Base-by-base conservation (phyloP, 2,329 filamentous ascomycete genomes). In the Apiospora marii region DNA sequence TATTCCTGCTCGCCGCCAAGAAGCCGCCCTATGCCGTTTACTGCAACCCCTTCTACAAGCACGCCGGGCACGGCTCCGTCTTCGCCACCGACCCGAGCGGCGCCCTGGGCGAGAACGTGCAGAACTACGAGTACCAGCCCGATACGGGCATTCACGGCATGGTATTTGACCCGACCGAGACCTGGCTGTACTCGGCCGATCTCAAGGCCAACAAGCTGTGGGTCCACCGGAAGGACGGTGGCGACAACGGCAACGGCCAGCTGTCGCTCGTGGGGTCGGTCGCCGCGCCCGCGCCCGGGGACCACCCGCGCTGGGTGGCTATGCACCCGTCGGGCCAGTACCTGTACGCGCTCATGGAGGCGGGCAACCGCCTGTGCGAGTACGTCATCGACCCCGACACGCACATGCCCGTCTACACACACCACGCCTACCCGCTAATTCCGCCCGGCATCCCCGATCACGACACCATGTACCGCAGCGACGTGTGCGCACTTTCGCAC, bases 281-380 rank as follows among this genome's bases (percentile, higher is more conserved):
- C 46, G 89, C 92, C 74, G 94, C 94, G 41, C 93, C 94, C 0
- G 87, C 88, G 67, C 83, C 89, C 3, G 87, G 87, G 74, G 94
- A 97, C 82, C 94, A 96, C 81, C 94, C 94, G 22, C 90, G 94
- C 78, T 97, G 94, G 94, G 93, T 97, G 19, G 94, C 94, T 77
- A 92, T 97, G 80, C 93, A 96, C 81, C 92, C 92, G 3, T 89
- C 89, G 0, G 94, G 93, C 27, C 89, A 91, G 72, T 95, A 94
- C 82, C 87, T 97, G 72, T 97, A 97, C 83, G 94, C 90, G 10
- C 87, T 97, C 77, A 97, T 96, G 93, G 94, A 97, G 83, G 92
- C 92, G n/a, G 94, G 94, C 71, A 97, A 97, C 84, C 87, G 92
- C 70, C 84, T 97, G 72, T 94, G 91, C 81, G 92, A 95, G 78